A percentile compares a stretch with the other conserved stretches of the same genome.
These are phyloP conservation scores for Pyrus communis DNA, from an alignment of 306 rosid genomes.

Conservation along the genomic window DNA sequence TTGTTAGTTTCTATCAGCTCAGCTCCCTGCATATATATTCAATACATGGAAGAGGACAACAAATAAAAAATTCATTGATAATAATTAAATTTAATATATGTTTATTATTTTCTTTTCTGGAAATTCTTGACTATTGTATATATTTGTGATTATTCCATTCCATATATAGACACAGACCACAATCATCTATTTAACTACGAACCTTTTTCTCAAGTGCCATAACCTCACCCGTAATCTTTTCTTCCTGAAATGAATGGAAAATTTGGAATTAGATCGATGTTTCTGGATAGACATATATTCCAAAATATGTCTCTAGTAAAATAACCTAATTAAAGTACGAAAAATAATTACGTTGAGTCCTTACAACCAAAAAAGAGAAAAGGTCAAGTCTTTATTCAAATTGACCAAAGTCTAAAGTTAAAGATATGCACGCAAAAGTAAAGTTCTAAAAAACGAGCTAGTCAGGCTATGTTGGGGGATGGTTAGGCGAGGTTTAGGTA, in stretches of 20 bases:
- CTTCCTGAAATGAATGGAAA: conserved; percentile 16
- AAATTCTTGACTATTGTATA: neutral
- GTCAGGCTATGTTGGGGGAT: no score
- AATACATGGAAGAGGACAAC: neutral
- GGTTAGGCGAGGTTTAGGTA: no score
- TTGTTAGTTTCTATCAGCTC: conserved; percentile 19
- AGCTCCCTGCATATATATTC: conserved; percentile 15
- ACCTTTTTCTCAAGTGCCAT: conserved; percentile 28
- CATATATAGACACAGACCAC: neutral
- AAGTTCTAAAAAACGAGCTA: no score
- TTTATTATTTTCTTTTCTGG: neutral
- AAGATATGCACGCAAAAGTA: neutral
- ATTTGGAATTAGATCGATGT: neutral
- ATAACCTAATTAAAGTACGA: no score
- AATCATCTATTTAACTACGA: neutral
- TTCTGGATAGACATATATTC: neutral
- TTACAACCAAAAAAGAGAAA: neutral
- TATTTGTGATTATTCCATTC: neutral
- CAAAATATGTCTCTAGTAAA: no score
- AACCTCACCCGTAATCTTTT: conserved; percentile 18
- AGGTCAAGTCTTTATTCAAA: neutral
- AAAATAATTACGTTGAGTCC: no score
- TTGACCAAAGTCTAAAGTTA: neutral
- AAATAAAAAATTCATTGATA: neutral
- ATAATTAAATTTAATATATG: neutral